Evolutionary conservation across 495 filamentous ascomycete species (phyloP), one percentile per base, ranked within the genome.

Genomic region (Clavariopsis aquatica): DNA sequence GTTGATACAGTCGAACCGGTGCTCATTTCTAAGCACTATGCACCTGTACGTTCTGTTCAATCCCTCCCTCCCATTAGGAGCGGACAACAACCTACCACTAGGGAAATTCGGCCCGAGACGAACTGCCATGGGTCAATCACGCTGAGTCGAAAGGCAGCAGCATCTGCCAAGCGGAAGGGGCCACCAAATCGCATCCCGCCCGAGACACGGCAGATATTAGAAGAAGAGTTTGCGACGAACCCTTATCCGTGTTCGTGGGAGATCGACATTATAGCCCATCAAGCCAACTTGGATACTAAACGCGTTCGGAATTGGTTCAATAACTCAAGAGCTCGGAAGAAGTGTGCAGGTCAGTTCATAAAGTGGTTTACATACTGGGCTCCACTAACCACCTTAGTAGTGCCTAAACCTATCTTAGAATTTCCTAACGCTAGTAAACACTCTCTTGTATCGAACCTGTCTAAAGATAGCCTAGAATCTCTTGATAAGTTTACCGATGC

Each of bases 281-380:
- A 61, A 43, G 38, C 57, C 5, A 61, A 65, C 1, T 43, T 65
- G 0, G 66, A 69, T 20, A 41, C 31, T 4, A 69, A 69, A 46
- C 22, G 34, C 7, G 66, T 65, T 20, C 36, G 52, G 12, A 69
- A 54, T 38, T 69, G 66, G 66, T 69, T 61, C 56, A 69, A 69
- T 45, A 69, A 69, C 26, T 47, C 61, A 28, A 60, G 66, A 27
- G 55, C 66, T n/a, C 61, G 66, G 20, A 64, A 57, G 43, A 45
- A 57, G 20, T 13, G 10, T 20, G 10, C 38, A 23, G 49, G 59
- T 63, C 0, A 57, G 59, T 49, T 27, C n/a, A 10, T 43, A 22
- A 17, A 7, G 1, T 12, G 2, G 7, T 51, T 19, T 38, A 1
- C 5, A 8, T 17, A 36, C 20, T 28, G 3, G 5, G 34, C 17